Evolutionary conservation across 2,329 filamentous ascomycete species (phyloP).

Genomic region (Chrysosporium queenslandicum): DNA sequence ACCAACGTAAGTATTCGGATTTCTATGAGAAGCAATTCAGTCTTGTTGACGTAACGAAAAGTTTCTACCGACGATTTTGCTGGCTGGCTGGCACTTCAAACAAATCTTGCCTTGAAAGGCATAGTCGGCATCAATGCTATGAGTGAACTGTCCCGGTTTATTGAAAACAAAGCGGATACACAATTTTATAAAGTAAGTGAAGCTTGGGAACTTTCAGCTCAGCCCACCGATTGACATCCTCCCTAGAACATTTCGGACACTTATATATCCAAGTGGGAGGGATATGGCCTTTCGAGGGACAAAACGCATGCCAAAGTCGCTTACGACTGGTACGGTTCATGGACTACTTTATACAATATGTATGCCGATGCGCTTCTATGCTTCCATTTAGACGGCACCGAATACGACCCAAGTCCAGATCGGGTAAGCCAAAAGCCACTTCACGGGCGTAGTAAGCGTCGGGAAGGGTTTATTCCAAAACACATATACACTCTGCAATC

Average conservation of each 20-base stretch:
- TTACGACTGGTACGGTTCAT: constrained; percentile 70
- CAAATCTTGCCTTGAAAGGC: constrained; percentile 72
- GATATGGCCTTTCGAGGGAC: constrained; percentile 58
- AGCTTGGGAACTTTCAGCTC: constrained; percentile 8
- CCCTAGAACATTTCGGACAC: constrained; percentile 47
- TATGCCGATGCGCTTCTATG: constrained; percentile 72
- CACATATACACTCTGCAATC: constrained; percentile 70
- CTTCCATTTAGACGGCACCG: constrained; percentile 55
- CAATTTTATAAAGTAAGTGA: constrained; percentile 46
- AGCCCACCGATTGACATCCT: background rate
- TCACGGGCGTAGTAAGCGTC: background rate
- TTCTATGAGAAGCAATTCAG: background rate
- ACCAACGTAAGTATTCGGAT: constrained; percentile 47
- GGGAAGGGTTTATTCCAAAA: constrained; percentile 56
- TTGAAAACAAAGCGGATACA: constrained; percentile 48
- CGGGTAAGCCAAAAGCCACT: background rate
- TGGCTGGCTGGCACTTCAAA: constrained; percentile 66
- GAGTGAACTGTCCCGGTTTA: constrained; percentile 56
- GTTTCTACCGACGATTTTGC: constrained; percentile 79
- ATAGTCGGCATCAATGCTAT: constrained; percentile 74
- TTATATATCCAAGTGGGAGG: constrained; percentile 65
- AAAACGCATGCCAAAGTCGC: constrained; percentile 65
- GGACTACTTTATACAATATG: constrained; percentile 78
- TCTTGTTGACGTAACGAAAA: constrained; percentile 21
- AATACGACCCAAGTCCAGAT: constrained; percentile 16